Percentiles rank a stretch among this genome's conserved stretches.
Conservation (phyloP, 2,329 filamentous ascomycete genomes). For the Pseudogymnoascus sp. region DNA sequence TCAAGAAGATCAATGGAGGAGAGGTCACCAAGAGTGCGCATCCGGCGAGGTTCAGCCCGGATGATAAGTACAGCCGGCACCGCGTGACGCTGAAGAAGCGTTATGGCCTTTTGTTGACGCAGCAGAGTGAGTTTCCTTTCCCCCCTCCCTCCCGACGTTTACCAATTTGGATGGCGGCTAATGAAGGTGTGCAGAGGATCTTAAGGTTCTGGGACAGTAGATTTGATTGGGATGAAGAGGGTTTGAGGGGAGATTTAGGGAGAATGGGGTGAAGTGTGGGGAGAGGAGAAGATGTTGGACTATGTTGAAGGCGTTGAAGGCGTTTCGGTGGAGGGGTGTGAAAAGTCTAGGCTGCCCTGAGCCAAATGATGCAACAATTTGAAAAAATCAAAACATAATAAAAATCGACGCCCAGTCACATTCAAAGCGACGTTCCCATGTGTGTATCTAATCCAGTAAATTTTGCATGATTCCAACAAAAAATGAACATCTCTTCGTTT, state of each 20-base stretch:
- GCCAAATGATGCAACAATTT: slow-evolving; percentile 11
- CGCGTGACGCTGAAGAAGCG: slow-evolving; percentile 91
- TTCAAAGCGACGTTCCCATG: background rate
- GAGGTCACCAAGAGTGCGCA: slow-evolving; percentile 94
- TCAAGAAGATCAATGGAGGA: slow-evolving; percentile 79
- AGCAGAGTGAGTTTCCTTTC: slow-evolving; percentile 58
- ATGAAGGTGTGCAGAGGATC: slow-evolving; percentile 30
- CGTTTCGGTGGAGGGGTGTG: slow-evolving; percentile 11
- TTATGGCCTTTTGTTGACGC: slow-evolving; percentile 79
- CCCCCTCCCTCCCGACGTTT: background rate
- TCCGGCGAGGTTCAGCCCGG: slow-evolving; percentile 91
- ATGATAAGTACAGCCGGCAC: slow-evolving; percentile 98
- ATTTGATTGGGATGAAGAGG: slow-evolving; percentile 13
- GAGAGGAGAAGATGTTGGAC: background rate
- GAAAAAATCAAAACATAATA: slow-evolving; percentile 11
- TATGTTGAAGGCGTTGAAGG: background rate
- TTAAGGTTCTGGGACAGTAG: slow-evolving; percentile 37
- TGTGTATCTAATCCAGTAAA: background rate
- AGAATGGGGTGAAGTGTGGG: background rate
- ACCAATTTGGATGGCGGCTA: background rate
- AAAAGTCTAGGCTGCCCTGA: slow-evolving; percentile 21
- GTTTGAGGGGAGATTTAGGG: background rate
- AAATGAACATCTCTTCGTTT: background rate
- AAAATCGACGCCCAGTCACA: slow-evolving; percentile 9
- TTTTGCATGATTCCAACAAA: background rate